Conservation (phyloP, 1,284 basidiomycete genomes). For the Pholiota adiposa region DNA sequence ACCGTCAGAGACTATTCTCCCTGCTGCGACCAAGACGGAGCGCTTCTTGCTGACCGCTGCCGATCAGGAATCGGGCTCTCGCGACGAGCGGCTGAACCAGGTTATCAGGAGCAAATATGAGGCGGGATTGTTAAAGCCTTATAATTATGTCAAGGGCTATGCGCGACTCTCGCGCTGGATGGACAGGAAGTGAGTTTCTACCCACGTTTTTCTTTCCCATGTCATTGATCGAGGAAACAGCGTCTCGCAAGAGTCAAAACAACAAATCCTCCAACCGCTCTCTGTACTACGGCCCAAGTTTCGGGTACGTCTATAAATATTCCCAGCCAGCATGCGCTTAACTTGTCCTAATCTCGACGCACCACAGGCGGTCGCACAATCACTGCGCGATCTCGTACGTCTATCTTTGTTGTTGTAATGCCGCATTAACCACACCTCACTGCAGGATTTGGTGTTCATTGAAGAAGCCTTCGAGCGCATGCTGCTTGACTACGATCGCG, state of each 20-base stretch:
- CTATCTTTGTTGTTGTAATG: neutral
- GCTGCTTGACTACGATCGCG: conserved; percentile 94
- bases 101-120: conserved; percentile 98
- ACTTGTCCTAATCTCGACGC: conserved; percentile 5
- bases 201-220: conserved; percentile 1
- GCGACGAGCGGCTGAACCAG: conserved; percentile 88
- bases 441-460: conserved; percentile 92
- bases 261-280: conserved; percentile 88
- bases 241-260: conserved; percentile 87
- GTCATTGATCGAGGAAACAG: conserved; percentile 39
- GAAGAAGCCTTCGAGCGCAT: conserved; percentile 97
- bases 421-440: conserved; percentile 19
- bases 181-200: conserved; percentile 75
- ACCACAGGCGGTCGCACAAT: conserved; percentile 82
- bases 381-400: conserved; percentile 82
- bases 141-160: conserved; percentile 96
- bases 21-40: conserved; percentile 79
- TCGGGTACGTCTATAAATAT: conserved; percentile 52
- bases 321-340: conserved; percentile 4
- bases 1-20: conserved; percentile 47
- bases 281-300: conserved; percentile 94
- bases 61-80: conserved; percentile 90
- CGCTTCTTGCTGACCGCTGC: conserved; percentile 93
- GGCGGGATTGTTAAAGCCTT: conserved; percentile 92
- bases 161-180: conserved; percentile 92